These are phyloP conservation scores for Pleurotus cornucopiae DNA, from an alignment of 768 basidiomycete species.

Conservation along the genomic window DNA sequence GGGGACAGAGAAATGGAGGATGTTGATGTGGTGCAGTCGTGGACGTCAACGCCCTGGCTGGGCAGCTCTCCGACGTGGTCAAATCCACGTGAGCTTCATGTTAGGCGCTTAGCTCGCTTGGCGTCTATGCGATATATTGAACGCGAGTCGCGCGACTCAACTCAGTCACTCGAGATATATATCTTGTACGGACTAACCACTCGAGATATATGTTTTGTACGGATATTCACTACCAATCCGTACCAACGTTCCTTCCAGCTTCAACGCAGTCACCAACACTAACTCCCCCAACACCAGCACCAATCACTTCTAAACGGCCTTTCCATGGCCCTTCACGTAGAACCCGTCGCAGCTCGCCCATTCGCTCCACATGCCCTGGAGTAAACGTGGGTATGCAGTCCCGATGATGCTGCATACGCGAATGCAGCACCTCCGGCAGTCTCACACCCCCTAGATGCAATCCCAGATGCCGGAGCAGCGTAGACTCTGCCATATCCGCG, in stretches of 20 bases:
- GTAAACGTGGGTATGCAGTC: conserved; percentile 77
- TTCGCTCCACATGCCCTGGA: conserved; percentile 68
- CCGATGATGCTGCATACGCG: conserved; percentile 47
- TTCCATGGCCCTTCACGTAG: conserved; percentile 39
- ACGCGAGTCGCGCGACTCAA: too few relatives aligned
- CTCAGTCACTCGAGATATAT: too few relatives aligned
- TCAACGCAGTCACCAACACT: conserved; percentile 85
- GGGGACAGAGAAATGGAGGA: too few relatives aligned
- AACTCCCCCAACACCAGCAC: conserved; percentile 85
- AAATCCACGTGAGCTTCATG: too few relatives aligned
- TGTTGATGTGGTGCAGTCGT: too few relatives aligned
- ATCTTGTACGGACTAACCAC: too few relatives aligned
- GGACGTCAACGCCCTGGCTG: too few relatives aligned
- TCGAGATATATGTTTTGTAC: too few relatives aligned
- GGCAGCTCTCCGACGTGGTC: too few relatives aligned
- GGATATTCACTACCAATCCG: conserved; percentile 23
- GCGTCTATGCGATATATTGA: too few relatives aligned
- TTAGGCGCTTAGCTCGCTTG: too few relatives aligned
- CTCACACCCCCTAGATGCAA: conserved; percentile 35
- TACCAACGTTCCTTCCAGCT: conserved; percentile 58
- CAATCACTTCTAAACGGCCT: conserved; percentile 57
- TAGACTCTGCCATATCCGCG: conserved; percentile 16
- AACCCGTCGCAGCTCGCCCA: conserved; percentile 50
- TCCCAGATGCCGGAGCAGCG: conserved; percentile 33
- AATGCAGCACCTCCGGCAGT: conserved; percentile 54